Evolutionary conservation across 306 rosid genomes (phyloP).

Genomic region (Luffa aegyptiaca): DNA sequence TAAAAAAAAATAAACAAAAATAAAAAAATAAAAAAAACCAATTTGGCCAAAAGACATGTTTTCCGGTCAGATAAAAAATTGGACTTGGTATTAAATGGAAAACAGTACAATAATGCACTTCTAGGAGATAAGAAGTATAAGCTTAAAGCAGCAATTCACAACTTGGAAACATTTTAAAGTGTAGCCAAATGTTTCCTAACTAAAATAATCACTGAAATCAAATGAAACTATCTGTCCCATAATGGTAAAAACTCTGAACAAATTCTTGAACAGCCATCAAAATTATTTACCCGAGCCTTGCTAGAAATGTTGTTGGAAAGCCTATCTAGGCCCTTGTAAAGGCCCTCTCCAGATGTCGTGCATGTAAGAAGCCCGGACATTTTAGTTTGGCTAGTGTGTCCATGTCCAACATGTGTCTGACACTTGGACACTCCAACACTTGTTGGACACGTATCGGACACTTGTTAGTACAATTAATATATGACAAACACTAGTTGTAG

Average conservation of each 20-base stretch:
- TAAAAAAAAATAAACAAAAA: too few relatives aligned
- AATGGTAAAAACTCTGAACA: background rate
- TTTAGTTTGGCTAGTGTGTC: too few relatives aligned
- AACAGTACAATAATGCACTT: background rate
- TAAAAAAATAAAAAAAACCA: too few relatives aligned
- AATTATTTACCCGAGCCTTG: constrained; percentile 39
- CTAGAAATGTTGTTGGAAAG: constrained; percentile 88
- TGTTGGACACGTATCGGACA: too few relatives aligned
- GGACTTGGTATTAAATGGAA: background rate
- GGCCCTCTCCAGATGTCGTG: constrained; percentile 65
- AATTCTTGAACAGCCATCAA: background rate
- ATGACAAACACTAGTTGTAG: too few relatives aligned
- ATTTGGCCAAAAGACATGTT: too few relatives aligned
- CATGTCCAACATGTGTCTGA: too few relatives aligned
- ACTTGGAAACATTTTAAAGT: background rate
- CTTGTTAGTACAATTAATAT: too few relatives aligned
- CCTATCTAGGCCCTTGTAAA: constrained; percentile 87
- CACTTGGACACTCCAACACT: too few relatives aligned
- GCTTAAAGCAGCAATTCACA: background rate
- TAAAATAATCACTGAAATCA: background rate
- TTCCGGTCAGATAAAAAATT: background rate
- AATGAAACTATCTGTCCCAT: background rate
- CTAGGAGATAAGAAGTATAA: background rate
- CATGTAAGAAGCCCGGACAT: too few relatives aligned
- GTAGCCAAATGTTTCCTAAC: background rate